Evolutionary conservation across 805 yeast species (phyloP), one percentile per base, ranked within the genome.

Genomic region (Saccharomyces kudriavzevii): DNA sequence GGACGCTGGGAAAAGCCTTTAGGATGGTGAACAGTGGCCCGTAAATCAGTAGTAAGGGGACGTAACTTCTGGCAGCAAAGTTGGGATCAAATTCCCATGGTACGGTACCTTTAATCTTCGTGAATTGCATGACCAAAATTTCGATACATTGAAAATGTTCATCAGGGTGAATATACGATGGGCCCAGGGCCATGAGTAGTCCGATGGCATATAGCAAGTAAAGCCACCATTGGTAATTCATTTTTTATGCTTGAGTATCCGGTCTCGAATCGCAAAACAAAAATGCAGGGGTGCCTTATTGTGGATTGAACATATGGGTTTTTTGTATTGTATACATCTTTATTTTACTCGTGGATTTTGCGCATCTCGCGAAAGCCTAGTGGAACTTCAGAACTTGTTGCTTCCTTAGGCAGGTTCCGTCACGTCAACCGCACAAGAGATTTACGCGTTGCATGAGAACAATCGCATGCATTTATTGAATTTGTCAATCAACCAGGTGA

Each of bases 161-260:
- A 74, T 94, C 99, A 0, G 99, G 99, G 60, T 95, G 99, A 49
- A 94, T 83, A 65, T 95, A 94, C 0, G 97, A 88, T 29, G 85
- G 77, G 52, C 85, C 81, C 1, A 87, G 65, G 0, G 87, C 83
- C 47, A 89, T 72, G 26, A 78, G 71, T 24, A 85, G 70, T n/a
- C 69, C 65, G 1, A 63, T 51, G 24, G 43, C 43, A 35, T 17
- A 35, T 9, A 35, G 11, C 17, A 17, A 2, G 58, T 26, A 43
- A 60, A 61, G 52, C 70, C 62, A 11, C 43, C 24, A 35, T 3
- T 17, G 43, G 9, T 35, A 35, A 10, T 17, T 17, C 43, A 35
- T 35, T 17, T 5, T 35, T 17, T 9, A 35, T 24, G 8, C 22
- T 17, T 52, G 35, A 54, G 28, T 27, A 31, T 3, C 51, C 31